Evolutionary conservation across 2,329 filamentous ascomycete genomes (phyloP).

Genomic region (Scedosporium aurantiacum): DNA sequence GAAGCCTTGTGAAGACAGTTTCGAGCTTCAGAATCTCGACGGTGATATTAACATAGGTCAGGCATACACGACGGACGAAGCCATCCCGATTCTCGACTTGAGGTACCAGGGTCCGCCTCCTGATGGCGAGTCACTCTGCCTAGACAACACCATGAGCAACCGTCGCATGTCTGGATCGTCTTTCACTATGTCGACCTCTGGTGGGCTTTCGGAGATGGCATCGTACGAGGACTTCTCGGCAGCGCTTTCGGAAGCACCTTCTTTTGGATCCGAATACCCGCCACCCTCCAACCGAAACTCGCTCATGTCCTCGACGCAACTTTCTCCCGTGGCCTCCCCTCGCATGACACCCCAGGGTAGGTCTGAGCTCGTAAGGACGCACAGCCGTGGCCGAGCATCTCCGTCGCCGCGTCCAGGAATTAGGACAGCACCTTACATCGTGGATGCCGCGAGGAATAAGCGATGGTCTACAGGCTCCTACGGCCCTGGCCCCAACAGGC

Average conservation of each 20-base stretch:
- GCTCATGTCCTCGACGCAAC: slow-evolving; percentile 58
- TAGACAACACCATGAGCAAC: slow-evolving; percentile 13
- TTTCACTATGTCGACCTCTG: slow-evolving; percentile 59
- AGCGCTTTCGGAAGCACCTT: slow-evolving; percentile 54
- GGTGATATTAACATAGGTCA: slow-evolving; percentile 50
- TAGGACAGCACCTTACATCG: slow-evolving; percentile 59
- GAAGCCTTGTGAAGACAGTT: slow-evolving; percentile 45
- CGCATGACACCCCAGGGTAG: slow-evolving; percentile 50
- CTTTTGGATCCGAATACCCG: slow-evolving; percentile 56
- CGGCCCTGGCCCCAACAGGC: slow-evolving; percentile 41
- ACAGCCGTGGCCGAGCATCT: slow-evolving; percentile 59
- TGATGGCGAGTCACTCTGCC: slow-evolving; percentile 42
- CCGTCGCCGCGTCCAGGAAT: slow-evolving; percentile 59
- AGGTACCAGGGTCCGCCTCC: slow-evolving; percentile 35
- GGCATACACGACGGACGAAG: slow-evolving; percentile 51
- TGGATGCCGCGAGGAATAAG: slow-evolving; percentile 57
- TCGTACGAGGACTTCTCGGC: slow-evolving; percentile 63
- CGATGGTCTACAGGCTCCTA: slow-evolving; percentile 72
- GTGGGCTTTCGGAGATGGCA: slow-evolving; percentile 54
- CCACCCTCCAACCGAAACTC: slow-evolving; percentile 56
- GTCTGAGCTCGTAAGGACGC: slow-evolving; percentile 49
- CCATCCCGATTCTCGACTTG: slow-evolving; percentile 50
- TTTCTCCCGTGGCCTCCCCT: slow-evolving; percentile 64
- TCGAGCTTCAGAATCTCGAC: slow-evolving; percentile 45
- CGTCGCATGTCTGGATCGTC: slow-evolving; percentile 63